Evolutionary conservation across 768 basidiomycete species (phyloP), one percentile per base, ranked within the genome.

Genomic region (Leucosporidium yakuticum): DNA sequence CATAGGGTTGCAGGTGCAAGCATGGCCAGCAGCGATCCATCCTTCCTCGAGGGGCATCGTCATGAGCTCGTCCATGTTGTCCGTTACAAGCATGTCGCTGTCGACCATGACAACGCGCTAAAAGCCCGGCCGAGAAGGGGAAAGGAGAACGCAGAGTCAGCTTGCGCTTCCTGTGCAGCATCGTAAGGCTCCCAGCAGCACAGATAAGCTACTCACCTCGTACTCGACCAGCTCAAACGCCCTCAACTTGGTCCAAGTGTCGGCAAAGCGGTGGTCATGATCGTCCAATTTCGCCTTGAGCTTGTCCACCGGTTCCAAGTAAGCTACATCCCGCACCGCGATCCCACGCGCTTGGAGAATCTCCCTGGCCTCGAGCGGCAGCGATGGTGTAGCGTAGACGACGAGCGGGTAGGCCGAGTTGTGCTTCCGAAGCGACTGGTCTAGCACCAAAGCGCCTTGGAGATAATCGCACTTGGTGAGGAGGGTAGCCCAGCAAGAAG

Each of bases 1-100:
- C 49, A 86, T 84, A 11, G 94, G 95, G 79, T 99, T 99, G 81
- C 95, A 99, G 5, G 92, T 87, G 76, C 95, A 99, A 20, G 86
- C 93, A 72, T 95, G 94, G 0, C 82, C 84, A 1, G 92, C 93
- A 8, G 91, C 93, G 65, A 97, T 93, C 78, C 87, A 85, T 69
- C 86, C 89, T 25, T 69, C 19, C 67, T 82, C 83, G 7, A 95
- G 80, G 36, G 80, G 76, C 23, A 85, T 65, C 32, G 82, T 79
- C 68, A 79, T 74, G 29, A 80, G 70, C 55, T 87, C 85, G 79
- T 95, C 93, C 87, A 95, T 91, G 76, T 90, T 92, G 59, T 79
- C 82, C 79, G 82, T 81, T 27, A 93, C 81, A 63, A 91, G 82
- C 92, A 95, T 95, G 79, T 95, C 92, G 25, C 87, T 85, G 77